Base-by-base conservation (phyloP, 1,139 yeast species). In the Nematodospora anomalae region DNA sequence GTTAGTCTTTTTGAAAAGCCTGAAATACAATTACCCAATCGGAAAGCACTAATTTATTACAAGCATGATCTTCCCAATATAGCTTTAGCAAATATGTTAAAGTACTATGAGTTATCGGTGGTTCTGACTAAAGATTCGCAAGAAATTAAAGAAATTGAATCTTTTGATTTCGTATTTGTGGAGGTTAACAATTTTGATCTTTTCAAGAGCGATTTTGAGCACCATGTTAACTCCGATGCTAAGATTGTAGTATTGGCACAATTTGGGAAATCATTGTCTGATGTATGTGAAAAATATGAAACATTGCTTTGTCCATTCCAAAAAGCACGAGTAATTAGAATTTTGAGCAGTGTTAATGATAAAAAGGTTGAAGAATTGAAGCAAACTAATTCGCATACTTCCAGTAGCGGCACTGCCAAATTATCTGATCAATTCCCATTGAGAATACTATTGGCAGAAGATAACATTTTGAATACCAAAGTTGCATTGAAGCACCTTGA, bases 401-500 rank as follows among this genome's bases (percentile, higher is more conserved):
- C 25, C 3, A 30, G 18, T n/a, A 28, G 7, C 4, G 24, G 21
- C 9, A n/a, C 37, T 9, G 29, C 13, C 7, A 12, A 27, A 21
- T 45, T 50, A 33, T 64, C 71, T 0, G 57, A 54, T 5, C 52
- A 51, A 15, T 61, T 60, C 38, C 80, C 80, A 4, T 53, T 76
- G 25, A 53, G 61, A 33, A 74, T 76, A 25, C 50, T 76, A 25
- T 53, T 76, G 8, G 81, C 79, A 0, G 82, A 76, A 48, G 82
- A 76, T 46, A 76, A 76, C 43, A 48, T 69, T 28, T 64, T 76
- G 43, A 76, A 76, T 47, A 67, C 73, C 18, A 62, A 65, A 36
- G 80, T 76, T 20, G 80, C 79, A 0, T 49, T 69, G 18, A 74
- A 71, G 47, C 78, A 75, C 42, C 57, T 79, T 43, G 70, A 70